Percentiles rank a stretch among this genome's conserved stretches.
Conservation (phyloP, 345 rosid species). For the thale cress (Arabidopsis thaliana) region TAIR10.1 NC_003076.8:20818001-20818500, state of each 20-base stretch:
- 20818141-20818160: constrained; percentile 14
- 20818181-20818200: constrained; percentile 16
- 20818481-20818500: constrained; percentile 64
- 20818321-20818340: constrained; percentile 76
- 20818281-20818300: constrained; percentile 83
- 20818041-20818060: constrained; percentile 86
- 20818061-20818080: constrained; percentile 78
- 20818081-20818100: constrained; percentile 44
- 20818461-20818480: constrained; percentile 69
- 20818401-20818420: constrained; percentile 18
- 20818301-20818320: constrained; percentile 78
- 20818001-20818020: constrained; percentile 94
- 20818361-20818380: not conserved
- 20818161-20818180: constrained; percentile 25
- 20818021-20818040: constrained; percentile 78
- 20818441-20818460: constrained; percentile 52
- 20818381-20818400: not conserved
- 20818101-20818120: constrained; percentile 46
- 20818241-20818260: constrained; percentile 67
- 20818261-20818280: constrained; percentile 64
- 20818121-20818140: constrained; percentile 52
- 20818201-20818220: constrained; percentile 15
- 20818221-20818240: constrained; percentile 17
- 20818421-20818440: constrained; percentile 56
- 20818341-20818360: not conserved